These are phyloP conservation scores for Harringtonia lauricola DNA, from an alignment of 2,329 filamentous ascomycete species.

Conservation along the genomic window DNA sequence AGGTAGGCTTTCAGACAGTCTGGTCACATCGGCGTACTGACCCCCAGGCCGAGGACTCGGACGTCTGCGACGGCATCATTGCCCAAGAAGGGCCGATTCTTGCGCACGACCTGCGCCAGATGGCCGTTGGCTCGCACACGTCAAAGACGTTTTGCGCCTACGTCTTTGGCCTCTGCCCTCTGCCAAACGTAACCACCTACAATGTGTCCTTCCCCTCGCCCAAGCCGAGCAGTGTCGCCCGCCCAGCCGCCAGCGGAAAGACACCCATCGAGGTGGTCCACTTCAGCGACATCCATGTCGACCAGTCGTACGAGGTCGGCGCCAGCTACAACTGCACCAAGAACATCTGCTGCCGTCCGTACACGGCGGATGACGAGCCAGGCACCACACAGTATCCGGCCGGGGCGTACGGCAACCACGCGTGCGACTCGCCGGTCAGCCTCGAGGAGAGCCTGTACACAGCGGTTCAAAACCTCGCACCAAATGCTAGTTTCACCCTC, in stretches of 20 bases:
- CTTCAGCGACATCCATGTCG: conserved; percentile 48
- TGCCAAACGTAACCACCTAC: conserved; percentile 31
- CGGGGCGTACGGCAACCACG: conserved; percentile 38
- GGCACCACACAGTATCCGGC: conserved; percentile 37
- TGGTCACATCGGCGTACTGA: neutral
- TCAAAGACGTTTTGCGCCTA: conserved; percentile 40
- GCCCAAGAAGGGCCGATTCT: conserved; percentile 41
- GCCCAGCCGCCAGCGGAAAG: conserved; percentile 30
- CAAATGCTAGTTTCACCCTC: conserved; percentile 37
- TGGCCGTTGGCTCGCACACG: conserved; percentile 35
- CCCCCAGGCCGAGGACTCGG: conserved; percentile 31
- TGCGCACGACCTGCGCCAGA: conserved; percentile 33
- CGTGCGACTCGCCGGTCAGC: conserved; percentile 39
- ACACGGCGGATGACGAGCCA: conserved; percentile 32
- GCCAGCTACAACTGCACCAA: conserved; percentile 44
- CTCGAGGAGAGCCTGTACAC: conserved; percentile 45
- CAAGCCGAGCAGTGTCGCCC: conserved; percentile 21
- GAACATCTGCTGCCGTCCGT: conserved; percentile 46
- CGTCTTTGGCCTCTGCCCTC: conserved; percentile 41
- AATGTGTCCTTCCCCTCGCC: conserved; percentile 31
- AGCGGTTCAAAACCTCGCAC: conserved; percentile 34
- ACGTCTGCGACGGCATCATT: conserved; percentile 44
- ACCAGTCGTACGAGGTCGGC: conserved; percentile 39
- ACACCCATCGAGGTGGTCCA: conserved; percentile 42
- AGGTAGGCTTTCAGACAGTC: neutral